Base-by-base conservation (phyloP, 352 stramenopile species). In the Phytophthora europaea region DNA sequence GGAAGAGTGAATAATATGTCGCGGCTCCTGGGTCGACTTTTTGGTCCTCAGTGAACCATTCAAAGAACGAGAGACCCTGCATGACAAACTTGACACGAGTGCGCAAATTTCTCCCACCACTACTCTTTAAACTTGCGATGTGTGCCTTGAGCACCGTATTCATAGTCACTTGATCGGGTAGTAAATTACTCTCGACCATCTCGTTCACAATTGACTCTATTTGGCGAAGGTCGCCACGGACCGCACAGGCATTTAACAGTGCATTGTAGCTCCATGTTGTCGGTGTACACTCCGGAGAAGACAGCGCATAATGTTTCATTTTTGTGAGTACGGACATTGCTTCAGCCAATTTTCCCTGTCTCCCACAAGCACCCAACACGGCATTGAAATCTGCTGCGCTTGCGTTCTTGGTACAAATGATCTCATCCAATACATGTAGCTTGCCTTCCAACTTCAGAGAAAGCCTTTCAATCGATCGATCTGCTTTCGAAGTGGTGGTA, bases 121-220 rank as follows among this genome's bases (percentile, higher is more conserved):
- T 36, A 67, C 23, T 55, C 55, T 58, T 73, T 20, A 78, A 70
- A 23, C 9, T 70, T 36, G 23, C 70, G 26, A 55, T 61, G 36
- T 87, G 67, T 9, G 67, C 63, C 40, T 91, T 89, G 4, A 89
- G 67, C 60, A 88, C 69, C 15, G 81, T 91, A 62, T 89, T 89
- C 63, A 91, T 62, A 10, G 82, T 88, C 40, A 89, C 72, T 20
- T 72, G 45, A 28, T 89, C 78, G 6, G 75, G 76, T 4, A 63
- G 34, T 12, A 87, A 38, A 0, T 63, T 64, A 15, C 69, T 70
- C 15, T 69, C 36, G 15, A 78, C 68, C 33, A 91, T 74, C 40
- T 91, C 80, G 31, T 80, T 73, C 28, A 83, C 58, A 50, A 80
- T 79, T 8, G 16, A 45, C 31, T 89, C 73, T 0, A 84, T 69